Evolutionary conservation across 1,284 basidiomycete species (phyloP).

Genomic region (Takashimella tepidaria): DNA sequence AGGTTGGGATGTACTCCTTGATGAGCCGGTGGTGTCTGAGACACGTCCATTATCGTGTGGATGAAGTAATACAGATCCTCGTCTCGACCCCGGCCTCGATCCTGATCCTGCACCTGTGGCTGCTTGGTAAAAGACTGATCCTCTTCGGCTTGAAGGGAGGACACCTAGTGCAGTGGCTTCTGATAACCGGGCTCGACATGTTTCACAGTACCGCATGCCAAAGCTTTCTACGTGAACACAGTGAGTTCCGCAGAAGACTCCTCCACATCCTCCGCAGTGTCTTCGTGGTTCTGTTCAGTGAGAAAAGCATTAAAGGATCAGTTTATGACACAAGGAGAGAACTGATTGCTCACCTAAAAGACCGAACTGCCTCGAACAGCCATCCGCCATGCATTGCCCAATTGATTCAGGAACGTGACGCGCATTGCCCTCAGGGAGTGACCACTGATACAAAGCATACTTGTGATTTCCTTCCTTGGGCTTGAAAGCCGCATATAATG

Average conservation of each 20-base stretch:
- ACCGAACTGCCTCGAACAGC: conserved; percentile 40
- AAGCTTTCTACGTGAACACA: conserved; percentile 41
- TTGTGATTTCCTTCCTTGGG: conserved; percentile 19
- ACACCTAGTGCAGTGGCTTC: conserved; percentile 29
- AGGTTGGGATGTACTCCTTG: background rate
- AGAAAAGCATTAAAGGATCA: background rate
- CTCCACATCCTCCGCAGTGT: conserved; percentile 46
- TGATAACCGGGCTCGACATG: conserved; percentile 34
- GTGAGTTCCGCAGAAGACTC: conserved; percentile 45
- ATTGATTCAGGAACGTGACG: conserved; percentile 39
- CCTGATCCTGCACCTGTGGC: background rate
- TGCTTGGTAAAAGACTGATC: background rate
- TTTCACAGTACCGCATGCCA: conserved; percentile 39
- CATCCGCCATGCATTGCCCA: conserved; percentile 37
- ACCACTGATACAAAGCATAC: conserved; percentile 43
- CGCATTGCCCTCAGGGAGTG: conserved; percentile 41
- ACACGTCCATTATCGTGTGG: background rate
- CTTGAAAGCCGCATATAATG: conserved; percentile 42
- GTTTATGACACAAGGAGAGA: background rate
- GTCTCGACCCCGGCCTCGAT: background rate
- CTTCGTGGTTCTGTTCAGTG: conserved; percentile 43
- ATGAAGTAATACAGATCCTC: background rate
- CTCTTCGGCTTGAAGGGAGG: conserved; percentile 4
- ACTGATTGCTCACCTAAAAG: conserved; percentile 40
- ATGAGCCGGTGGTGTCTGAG: background rate